Conservation (phyloP, 139 green algal species). For the Nannochloris sp. region DNA sequence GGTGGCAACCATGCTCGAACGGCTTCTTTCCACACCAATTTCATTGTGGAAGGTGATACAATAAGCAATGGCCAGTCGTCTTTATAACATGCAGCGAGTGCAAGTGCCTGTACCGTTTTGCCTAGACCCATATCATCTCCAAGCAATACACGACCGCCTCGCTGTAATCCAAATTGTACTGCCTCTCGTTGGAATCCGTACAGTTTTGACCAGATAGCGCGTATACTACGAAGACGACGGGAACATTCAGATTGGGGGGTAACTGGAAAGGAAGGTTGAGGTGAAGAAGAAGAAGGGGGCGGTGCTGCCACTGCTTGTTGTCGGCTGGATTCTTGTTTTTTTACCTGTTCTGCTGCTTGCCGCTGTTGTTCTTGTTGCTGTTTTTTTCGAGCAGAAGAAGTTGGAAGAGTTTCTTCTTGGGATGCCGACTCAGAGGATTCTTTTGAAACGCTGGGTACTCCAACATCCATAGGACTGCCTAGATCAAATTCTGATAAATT, state of each 20-base stretch:
- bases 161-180: neutral
- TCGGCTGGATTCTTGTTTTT: neutral
- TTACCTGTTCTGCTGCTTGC: too few relatives aligned
- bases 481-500: too few relatives aligned
- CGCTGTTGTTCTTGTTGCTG: neutral
- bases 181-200: conserved; percentile 10
- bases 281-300: neutral
- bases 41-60: conserved; percentile 62
- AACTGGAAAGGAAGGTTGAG: neutral
- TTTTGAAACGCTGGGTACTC: too few relatives aligned
- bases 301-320: neutral
- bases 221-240: neutral
- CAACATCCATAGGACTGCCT: too few relatives aligned
- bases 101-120: conserved; percentile 64
- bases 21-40: conserved; percentile 21
- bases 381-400: neutral
- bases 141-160: conserved; percentile 25
- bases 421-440: too few relatives aligned
- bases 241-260: neutral
- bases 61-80: conserved; percentile 73
- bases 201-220: neutral
- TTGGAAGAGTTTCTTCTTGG: too few relatives aligned
- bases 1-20: conserved; percentile 2
- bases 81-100: conserved; percentile 49
- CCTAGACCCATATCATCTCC: conserved; percentile 48